Evolutionary conservation across 192 early-diverging fungal genomes (phyloP), one percentile per base, ranked within the genome.

Genomic region (Coemansia sp.): DNA sequence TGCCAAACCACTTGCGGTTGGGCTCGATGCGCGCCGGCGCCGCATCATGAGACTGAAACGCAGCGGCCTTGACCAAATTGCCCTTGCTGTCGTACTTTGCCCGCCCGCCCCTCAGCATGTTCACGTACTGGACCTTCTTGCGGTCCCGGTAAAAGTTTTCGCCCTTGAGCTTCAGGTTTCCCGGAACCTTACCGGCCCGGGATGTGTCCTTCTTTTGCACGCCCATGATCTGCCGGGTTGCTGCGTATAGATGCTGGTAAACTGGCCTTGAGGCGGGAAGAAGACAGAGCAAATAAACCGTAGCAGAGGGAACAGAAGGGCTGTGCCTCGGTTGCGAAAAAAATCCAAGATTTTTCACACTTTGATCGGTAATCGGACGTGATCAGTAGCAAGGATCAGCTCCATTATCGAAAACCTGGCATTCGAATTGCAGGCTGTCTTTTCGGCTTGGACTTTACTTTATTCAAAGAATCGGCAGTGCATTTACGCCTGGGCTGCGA

Each of bases 101-200:
- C 53, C 75, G 84, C 26, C 96, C 93, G 44, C 90, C 87, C 67
- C 90, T 95, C 55, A 93, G 82, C 87, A 99, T 90, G 64, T 96
- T 93, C 62, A 96, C 70, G 51, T 87, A 87, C 56, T 90, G 86
- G 14, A 96, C 85, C 66, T 93, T 91, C 69, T 93, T 92, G 41
- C 87, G 88, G 82, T 99, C 96, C 51, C 93, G 84, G 84, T 99
- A 99, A 79, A 97, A 99, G 82, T 99, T 99, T 64, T 94, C 92
- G 43, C 96, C 96, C 81, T 98, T 98, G 48, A 92, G 83, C 64
- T 83, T 82, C 38, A 87, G 65, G 70, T 91, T 91, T 30, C 81
- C 82, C 19, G 77, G 72, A 11, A 79, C 79, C 43, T 45, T 67
- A 50, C 60, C 62, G 55, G 69, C 47, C 68, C 57, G 60, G 34